Evolutionary conservation across 192 early-diverging fungal species (phyloP).

Genomic region (Coemansia sp.): DNA sequence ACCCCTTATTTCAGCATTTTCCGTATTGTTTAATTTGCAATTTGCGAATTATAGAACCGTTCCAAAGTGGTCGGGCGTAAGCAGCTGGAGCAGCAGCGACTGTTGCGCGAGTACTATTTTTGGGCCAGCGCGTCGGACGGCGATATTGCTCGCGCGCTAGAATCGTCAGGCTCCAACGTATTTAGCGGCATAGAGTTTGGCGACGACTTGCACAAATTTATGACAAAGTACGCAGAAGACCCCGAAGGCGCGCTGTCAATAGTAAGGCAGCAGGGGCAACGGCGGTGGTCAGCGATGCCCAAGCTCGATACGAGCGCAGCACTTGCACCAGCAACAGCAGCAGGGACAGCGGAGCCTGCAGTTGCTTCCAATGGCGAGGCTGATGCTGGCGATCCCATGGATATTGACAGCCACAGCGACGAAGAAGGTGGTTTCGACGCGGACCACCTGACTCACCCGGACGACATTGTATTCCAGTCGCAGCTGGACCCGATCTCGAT

Average conservation of each 20-base stretch:
- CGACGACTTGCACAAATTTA: conserved; percentile 18
- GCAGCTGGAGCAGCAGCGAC: conserved; percentile 18
- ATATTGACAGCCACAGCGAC: conserved; percentile 13
- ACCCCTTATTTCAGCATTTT: neutral
- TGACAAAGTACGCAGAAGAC: conserved; percentile 16
- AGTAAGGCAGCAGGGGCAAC: conserved; percentile 4
- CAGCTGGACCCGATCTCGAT: conserved; percentile 23
- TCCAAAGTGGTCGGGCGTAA: conserved; percentile 1
- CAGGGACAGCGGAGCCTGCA: neutral
- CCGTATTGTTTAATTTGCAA: conserved; percentile 1
- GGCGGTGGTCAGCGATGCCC: conserved; percentile 6
- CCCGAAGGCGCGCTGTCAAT: conserved; percentile 10
- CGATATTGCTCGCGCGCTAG: conserved; percentile 15
- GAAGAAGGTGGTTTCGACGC: neutral
- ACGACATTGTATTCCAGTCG: conserved; percentile 40
- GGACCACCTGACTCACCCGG: conserved; percentile 21
- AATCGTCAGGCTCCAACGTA: neutral
- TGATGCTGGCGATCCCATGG: conserved; percentile 13
- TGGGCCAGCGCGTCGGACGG: conserved; percentile 18
- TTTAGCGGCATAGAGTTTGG: neutral
- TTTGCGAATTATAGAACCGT: conserved; percentile 4
- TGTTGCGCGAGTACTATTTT: conserved; percentile 32
- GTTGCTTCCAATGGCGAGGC: neutral
- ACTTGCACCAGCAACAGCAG: neutral
- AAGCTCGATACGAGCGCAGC: neutral